phyloP scores from a whole-genome alignment of 2,329 filamentous ascomycete genomes.

The Colletotrichum paranaense region DNA sequence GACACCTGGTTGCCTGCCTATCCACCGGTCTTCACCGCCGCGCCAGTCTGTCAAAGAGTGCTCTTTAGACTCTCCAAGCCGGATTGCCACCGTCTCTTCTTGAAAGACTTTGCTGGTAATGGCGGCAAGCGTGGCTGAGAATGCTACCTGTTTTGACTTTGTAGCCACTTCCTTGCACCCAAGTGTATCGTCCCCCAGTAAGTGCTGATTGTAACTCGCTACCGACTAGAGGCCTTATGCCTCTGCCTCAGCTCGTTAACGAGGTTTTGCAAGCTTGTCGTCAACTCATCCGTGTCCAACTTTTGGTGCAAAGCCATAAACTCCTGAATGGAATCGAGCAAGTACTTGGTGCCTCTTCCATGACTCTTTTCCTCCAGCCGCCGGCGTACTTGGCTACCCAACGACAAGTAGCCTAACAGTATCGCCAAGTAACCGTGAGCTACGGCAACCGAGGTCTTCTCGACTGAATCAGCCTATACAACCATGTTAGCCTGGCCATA shows the following conservation, averaged over 20 bases:
- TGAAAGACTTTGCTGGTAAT: neutral
- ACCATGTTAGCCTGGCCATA: conserved; percentile 32
- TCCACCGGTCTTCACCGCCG: neutral
- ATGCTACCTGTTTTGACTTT: neutral
- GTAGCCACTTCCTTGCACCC: neutral
- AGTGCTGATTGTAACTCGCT: neutral
- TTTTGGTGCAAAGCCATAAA: conserved; percentile 64
- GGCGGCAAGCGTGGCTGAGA: neutral
- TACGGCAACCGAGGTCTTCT: conserved; percentile 84
- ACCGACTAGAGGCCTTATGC: neutral
- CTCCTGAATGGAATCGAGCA: conserved; percentile 65
- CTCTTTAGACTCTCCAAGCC: neutral
- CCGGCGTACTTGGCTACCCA: conserved; percentile 59
- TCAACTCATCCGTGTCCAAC: conserved; percentile 56
- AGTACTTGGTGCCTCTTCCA: conserved; percentile 55
- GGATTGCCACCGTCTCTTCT: neutral
- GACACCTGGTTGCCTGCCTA: neutral
- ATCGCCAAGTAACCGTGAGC: conserved; percentile 89
- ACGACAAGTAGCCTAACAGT: conserved; percentile 82
- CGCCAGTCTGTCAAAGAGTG: neutral
- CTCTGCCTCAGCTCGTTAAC: conserved; percentile 47
- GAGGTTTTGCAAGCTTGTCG: conserved; percentile 46
- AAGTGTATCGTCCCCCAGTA: neutral
- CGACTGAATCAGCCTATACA: conserved; percentile 72
- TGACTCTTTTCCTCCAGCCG: conserved; percentile 55